Base-by-base conservation (phyloP, 768 basidiomycete species). In the Mrakia frigida region DNA sequence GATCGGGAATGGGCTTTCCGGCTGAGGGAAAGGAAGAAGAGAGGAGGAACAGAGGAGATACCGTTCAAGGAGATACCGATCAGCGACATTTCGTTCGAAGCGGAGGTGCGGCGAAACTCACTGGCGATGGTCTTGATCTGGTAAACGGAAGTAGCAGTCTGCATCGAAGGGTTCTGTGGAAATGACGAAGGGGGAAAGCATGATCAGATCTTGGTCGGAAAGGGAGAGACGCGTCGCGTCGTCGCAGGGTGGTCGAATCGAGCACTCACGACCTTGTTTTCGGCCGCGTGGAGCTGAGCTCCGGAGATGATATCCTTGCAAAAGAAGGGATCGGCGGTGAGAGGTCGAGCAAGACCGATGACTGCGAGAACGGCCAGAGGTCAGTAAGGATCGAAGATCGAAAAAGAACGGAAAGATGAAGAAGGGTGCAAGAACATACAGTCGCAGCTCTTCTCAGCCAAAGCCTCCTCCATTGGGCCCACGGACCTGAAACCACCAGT, bases 401-500 rank as follows among this genome's bases (percentile, higher is more conserved):
- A 53, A 21, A 37, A 56, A 31, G 70, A 25, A 9, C 2, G 3
- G 68, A 74, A 10, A 71, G 63, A n/a, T 56, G 25, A 56, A 25
- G 18, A n/a, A 56, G n/a, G n/a, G 2, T 9, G 18, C 7, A 46
- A 46, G 18, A 11, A 56, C 56, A n/a, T 25, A 56, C 56, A 73
- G 23, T 79, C 70, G 59, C 73, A 75, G 13, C 69, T 50, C 56
- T 56, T 56, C 23, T 70, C 70, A 31, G 74, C 23, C 28, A 81
- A 63, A 7, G 82, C 83, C 43, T 81, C 70, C 43, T 80, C 79
- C 82, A 83, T 83, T 5, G 79, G 79, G 7, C 35, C 37, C 21
- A 74, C 70, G 2, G 78, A 78, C 13, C 82, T 77, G 81, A 83
- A 83, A 3, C 83, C 83, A 43, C 83, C 83, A 25, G 83, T 83